These are phyloP conservation scores for Tuctoria greenei DNA, from an alignment of 176 grass and related monocot species.

Conservation along the genomic window DNA sequence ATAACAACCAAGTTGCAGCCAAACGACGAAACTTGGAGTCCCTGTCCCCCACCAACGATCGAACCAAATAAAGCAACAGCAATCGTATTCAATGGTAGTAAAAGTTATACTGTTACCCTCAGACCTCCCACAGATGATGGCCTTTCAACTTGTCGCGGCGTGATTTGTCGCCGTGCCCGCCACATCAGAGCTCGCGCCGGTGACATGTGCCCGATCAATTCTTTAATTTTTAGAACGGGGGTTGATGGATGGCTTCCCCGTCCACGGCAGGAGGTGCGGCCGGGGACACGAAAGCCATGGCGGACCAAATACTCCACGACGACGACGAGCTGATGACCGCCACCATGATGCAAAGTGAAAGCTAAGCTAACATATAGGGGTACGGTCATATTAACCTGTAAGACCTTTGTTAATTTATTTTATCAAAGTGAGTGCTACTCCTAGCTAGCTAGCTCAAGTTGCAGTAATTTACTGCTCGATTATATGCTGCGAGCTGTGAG, in stretches of 20 bases:
- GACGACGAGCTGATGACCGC: not conserved
- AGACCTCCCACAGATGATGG: too few relatives aligned
- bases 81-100: not conserved
- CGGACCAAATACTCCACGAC: constrained; percentile 11
- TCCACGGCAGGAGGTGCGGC: not conserved
- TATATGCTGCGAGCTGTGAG: too few relatives aligned
- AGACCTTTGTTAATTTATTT: not conserved
- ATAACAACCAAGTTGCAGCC: not conserved
- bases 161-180: not conserved
- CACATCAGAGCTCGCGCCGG: not conserved
- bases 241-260: not conserved
- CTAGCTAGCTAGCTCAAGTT: not conserved
- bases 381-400: too few relatives aligned
- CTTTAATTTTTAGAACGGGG: too few relatives aligned
- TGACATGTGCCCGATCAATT: not conserved
- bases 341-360: constrained; percentile 4
- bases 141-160: not conserved
- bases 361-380: not conserved
- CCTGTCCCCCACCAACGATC: not conserved
- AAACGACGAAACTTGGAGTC: too few relatives aligned
- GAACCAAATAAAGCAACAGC: not conserved
- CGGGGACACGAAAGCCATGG: constrained; percentile 17
- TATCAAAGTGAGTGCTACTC: not conserved
- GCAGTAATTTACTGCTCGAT: not conserved
- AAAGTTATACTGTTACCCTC: not conserved